phyloP scores from a whole-genome alignment of 73 alveolate species.

The Effrenium voratum region DNA sequence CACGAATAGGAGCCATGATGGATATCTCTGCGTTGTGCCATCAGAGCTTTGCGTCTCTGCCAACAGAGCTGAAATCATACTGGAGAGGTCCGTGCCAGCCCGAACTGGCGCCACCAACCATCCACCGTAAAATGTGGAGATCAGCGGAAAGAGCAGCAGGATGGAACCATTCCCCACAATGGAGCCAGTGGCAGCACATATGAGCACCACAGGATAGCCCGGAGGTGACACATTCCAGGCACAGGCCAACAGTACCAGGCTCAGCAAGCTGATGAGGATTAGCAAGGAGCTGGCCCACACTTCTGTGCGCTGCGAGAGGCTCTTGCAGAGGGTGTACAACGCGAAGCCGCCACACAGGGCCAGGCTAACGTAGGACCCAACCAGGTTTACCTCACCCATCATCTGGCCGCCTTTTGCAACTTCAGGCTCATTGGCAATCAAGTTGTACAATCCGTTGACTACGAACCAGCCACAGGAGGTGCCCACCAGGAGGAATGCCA shows the following conservation, averaged over 20 bases:
- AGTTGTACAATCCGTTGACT: constrained; percentile 54
- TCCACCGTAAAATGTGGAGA: constrained; percentile 62
- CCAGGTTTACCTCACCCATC: constrained; percentile 34
- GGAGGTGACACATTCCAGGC: no score
- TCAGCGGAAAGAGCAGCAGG: constrained; percentile 53
- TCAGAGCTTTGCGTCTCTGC: constrained; percentile 64
- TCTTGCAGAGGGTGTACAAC: background rate
- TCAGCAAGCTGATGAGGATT: constrained; percentile 36
- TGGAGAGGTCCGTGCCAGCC: constrained; percentile 69
- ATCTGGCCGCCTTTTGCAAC: constrained; percentile 47
- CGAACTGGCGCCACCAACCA: constrained; percentile 89
- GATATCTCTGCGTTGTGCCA: constrained; percentile 37
- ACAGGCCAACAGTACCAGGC: constrained; percentile 5
- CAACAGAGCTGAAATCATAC: constrained; percentile 67
- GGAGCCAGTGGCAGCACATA: no score
- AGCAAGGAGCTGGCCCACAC: constrained; percentile 10
- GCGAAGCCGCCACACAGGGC: background rate
- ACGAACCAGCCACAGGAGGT: constrained; percentile 92
- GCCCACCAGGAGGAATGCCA: constrained; percentile 73
- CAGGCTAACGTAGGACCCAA: constrained; percentile 32
- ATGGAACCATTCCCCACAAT: constrained; percentile 76
- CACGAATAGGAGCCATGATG: constrained; percentile 76
- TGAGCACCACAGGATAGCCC: no score
- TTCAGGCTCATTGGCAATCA: constrained; percentile 74
- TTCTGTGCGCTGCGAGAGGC: no score